Base-by-base conservation (phyloP, 257 asterid genomes). In the Leonotis leonurus region DNA sequence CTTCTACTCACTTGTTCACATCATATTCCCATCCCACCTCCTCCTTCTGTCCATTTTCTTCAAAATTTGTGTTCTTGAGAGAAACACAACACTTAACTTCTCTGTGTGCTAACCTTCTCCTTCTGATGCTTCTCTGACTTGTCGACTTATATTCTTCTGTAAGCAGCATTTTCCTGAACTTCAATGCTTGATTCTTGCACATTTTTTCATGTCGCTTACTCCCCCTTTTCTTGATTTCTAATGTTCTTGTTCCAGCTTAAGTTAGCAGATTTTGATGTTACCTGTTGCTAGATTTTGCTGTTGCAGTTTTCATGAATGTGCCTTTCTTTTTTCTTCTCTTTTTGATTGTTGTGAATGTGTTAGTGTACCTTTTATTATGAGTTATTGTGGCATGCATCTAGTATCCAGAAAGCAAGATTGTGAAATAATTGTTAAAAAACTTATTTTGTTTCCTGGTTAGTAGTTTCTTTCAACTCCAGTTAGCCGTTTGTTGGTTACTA, bases 1-100 rank as follows among this genome's bases (percentile, higher is more conserved):
- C 78, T 65, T 32, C 70, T 18, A 14, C 75, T 73, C 68, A 64
- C 68, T 62, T 48, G 73, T 60, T 64, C 44, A 65, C 67, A 65
- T 65, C 69, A 64, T 52, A 68, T 46, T 61, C 41, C 36, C 54
- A 59, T 57, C 60, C 35, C 33, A 30, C 60, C 36, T 27, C 14
- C 37, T 41, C n/a, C 55, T 44, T 45, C 53, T 57, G 22, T 50
- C 71, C 60, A 41, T 46, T 63, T n/a, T 45, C 56, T 56, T 73
- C 44, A 62, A 71, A 61, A 60, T 1, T n/a, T 64, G 65, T 48
- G 35, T 49, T 72, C 68, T 69, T 69, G 68, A 79, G n/a, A n/a
- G 70, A 68, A 70, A 53, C 62, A 48, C n/a, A 40, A 17, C 52
- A 50, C 35, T 43, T 8, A 49, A 64, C 3, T 40, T 21, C 27